phyloP scores from a whole-genome alignment of 441 rosid genomes.

The Erysimum pusillum region DNA sequence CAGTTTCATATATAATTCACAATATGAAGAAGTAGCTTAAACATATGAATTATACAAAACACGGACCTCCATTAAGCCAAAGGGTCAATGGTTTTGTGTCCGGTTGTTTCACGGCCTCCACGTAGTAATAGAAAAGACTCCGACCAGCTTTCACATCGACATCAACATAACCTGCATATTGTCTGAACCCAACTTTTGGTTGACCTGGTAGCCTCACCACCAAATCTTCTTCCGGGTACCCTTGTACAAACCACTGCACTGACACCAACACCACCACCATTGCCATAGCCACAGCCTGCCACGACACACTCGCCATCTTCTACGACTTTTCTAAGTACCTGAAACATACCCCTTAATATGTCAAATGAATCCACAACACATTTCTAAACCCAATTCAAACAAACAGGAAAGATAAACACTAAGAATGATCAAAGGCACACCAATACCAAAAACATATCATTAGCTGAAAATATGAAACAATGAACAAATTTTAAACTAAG shows the following conservation, averaged over 20 bases:
- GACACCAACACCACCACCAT: conserved; percentile 10
- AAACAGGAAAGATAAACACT: neutral
- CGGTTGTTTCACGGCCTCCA: conserved; percentile 69
- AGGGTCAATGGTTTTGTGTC: conserved; percentile 73
- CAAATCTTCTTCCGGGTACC: conserved; percentile 71
- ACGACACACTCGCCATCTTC: conserved; percentile 2
- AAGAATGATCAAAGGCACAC: neutral
- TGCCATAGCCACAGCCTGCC: neutral
- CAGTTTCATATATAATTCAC: neutral
- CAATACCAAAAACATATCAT: neutral
- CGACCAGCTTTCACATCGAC: conserved; percentile 69
- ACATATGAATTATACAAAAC: neutral
- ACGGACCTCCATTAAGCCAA: conserved; percentile 93
- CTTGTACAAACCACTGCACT: conserved; percentile 34
- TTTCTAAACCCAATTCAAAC: neutral
- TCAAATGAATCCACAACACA: neutral
- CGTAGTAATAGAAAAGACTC: conserved; percentile 87
- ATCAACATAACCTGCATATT: conserved; percentile 78
- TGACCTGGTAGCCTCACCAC: conserved; percentile 78
- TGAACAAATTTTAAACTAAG: neutral
- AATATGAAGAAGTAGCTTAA: neutral
- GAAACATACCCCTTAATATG: neutral
- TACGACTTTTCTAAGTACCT: neutral
- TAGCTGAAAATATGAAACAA: neutral
- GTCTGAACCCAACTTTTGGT: conserved; percentile 72